These are phyloP conservation scores for Colletotrichum sp. DNA, from an alignment of 2,329 filamentous ascomycete genomes.

Conservation along the genomic window DNA sequence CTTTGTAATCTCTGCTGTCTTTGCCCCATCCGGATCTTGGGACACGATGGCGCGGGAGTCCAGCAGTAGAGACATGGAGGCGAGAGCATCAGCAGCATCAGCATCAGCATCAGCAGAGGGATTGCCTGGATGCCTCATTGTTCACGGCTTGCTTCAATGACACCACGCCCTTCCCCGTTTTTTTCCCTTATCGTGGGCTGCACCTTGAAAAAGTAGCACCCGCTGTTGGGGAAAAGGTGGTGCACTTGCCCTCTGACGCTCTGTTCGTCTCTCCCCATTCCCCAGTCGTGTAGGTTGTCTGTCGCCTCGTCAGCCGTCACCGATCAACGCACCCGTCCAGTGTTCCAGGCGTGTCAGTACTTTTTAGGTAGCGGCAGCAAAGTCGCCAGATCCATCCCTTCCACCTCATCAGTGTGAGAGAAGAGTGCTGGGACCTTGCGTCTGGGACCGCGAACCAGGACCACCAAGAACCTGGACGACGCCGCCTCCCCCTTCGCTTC, in stretches of 20 bases:
- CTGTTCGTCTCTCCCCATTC: conserved; percentile 3
- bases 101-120: background rate
- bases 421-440: background rate
- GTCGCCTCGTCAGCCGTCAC: background rate
- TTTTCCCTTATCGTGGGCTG: background rate
- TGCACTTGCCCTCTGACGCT: background rate
- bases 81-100: background rate
- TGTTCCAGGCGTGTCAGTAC: background rate
- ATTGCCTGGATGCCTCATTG: conserved; percentile 19
- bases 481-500: background rate
- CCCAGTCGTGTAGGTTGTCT: background rate
- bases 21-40: conserved; percentile 14
- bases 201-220: background rate
- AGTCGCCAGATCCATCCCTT: conserved; percentile 12
- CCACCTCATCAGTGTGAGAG: background rate
- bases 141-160: conserved; percentile 23
- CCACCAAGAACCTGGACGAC: background rate
- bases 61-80: background rate
- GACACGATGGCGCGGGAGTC: conserved; percentile 1
- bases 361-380: background rate
- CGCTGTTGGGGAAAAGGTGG: background rate
- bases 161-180: conserved; percentile 9
- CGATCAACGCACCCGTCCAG: background rate
- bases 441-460: background rate
- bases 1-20: conserved; percentile 14